A percentile compares a stretch with the other conserved stretches of the same genome.
Evolutionary conservation across 305 asterid genomes (phyloP).

Genomic region (Solanum hybrid): DNA sequence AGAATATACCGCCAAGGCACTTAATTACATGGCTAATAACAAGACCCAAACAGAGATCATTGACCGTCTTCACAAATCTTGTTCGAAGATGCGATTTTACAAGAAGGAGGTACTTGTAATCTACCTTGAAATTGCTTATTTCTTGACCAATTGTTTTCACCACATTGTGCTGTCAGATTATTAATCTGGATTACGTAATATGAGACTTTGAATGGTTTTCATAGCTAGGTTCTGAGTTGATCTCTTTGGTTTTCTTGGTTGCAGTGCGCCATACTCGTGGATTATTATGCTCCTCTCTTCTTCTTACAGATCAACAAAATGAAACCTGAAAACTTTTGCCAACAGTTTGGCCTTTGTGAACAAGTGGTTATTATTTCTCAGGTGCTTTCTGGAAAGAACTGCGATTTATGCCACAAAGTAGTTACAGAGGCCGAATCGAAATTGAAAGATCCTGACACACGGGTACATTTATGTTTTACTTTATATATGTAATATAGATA

Average conservation of each 20-base stretch:
- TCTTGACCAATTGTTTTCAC: neutral
- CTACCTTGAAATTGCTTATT: neutral
- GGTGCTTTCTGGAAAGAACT: conserved; percentile 40
- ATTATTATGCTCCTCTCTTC: conserved; percentile 78
- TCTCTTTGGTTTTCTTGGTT: conserved; percentile 5
- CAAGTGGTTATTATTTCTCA: conserved; percentile 24
- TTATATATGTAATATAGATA: neutral
- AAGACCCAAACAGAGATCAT: conserved; percentile 64
- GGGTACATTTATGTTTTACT: conserved; percentile 32
- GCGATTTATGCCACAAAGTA: conserved; percentile 62
- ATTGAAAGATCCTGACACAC: conserved; percentile 90
- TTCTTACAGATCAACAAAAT: conserved; percentile 54
- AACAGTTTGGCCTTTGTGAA: conserved; percentile 52
- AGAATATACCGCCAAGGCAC: conserved; percentile 54
- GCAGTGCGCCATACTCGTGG: conserved; percentile 84
- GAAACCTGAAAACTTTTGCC: conserved; percentile 50
- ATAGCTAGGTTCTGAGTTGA: neutral
- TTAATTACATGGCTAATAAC: conserved; percentile 54
- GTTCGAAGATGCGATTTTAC: conserved; percentile 55
- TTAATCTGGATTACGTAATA: neutral
- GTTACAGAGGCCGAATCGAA: conserved; percentile 57
- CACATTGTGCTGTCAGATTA: neutral
- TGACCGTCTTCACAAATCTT: conserved; percentile 56
- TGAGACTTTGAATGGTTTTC: neutral
- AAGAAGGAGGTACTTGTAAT: conserved; percentile 50